Conservation (phyloP, 306 rosid species). For the Crotalaria pallida region DNA sequence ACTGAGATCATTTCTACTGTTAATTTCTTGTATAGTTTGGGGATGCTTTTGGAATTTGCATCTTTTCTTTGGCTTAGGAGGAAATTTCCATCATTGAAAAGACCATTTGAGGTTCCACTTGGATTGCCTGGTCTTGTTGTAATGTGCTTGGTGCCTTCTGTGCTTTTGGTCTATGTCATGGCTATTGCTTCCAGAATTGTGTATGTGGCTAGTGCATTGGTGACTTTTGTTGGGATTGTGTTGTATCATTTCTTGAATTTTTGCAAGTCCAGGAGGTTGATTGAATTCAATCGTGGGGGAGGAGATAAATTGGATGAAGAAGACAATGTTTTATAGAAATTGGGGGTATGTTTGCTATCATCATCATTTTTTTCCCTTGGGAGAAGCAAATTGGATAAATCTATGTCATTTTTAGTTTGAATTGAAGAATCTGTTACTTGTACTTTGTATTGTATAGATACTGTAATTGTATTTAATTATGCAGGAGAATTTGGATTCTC, state of each 20-base stretch:
- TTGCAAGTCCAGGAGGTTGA: conserved; percentile 34
- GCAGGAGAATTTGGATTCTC: conserved; percentile 20
- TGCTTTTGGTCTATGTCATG: conserved; percentile 58
- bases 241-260: conserved; percentile 33
- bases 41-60: conserved; percentile 84
- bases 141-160: conserved; percentile 70
- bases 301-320: conserved; percentile 23
- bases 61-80: conserved; percentile 57
- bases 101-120: conserved; percentile 65
- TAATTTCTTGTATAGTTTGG: conserved; percentile 79
- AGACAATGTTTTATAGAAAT: not conserved
- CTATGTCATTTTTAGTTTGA: not conserved
- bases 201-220: conserved; percentile 36
- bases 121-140: conserved; percentile 35
- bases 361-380: not conserved
- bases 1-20: conserved; percentile 58
- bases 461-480: conserved; percentile 13
- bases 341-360: not conserved
- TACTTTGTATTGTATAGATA: not conserved
- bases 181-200: conserved; percentile 45
- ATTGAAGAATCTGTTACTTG: conserved; percentile 37
- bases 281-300: conserved; percentile 11
- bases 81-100: conserved; percentile 41
- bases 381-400: not conserved
- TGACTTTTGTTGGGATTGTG: conserved; percentile 28